Evolutionary conservation across 176 grass and related monocot genomes (phyloP), one percentile per base, ranked within the genome.

Genomic region (Avena insularis): DNA sequence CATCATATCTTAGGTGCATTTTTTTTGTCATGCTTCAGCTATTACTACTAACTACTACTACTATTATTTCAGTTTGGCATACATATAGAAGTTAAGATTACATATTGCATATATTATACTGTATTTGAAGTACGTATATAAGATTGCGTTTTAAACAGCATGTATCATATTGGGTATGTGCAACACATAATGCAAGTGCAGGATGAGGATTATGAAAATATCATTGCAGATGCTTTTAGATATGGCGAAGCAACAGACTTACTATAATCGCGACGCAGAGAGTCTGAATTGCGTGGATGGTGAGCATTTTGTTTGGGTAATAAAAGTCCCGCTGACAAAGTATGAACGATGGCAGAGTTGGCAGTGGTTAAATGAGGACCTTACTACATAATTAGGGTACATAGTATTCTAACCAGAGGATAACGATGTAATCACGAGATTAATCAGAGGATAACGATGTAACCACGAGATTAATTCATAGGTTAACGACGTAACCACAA

Each of bases 341-440:
- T 71, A n/a, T 71, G 68, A 57, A 51, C 43, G 13, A 2, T 49
- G 50, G 25, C 73, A 60, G 33, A 83, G 17, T 51, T 70, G 8
- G 8, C 57, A 60, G 50, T 40, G 17, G 38, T 83, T 60, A 75
- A 75, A 56, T 82, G 74, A 8, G 16, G 64, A 38, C 12, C 5
- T 57, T 72, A 62, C 45, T 45, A 54, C 76, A 70, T 71, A 79
- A 40, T 53, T 54, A 54, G 25, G 14, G 47, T 31, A 0, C 38
- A 62, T 82, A 57, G 75, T 57, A 48, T 48, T 56, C 65, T 49
- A 56, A 40, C 64, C 65, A 53, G 61, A 51, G 17, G 66, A 55
- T 56, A 48, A 15, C 50, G 5, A 55, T 82, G 79, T 54, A 81
- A 72, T 40, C 57, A 82, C 63, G 59, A 74, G 49, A 69, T 13